A percentile compares a stretch with the other conserved stretches of the same genome.
phyloP scores from a whole-genome alignment of 1,139 yeast species.

The Yamadazyma dushanensis region DNA sequence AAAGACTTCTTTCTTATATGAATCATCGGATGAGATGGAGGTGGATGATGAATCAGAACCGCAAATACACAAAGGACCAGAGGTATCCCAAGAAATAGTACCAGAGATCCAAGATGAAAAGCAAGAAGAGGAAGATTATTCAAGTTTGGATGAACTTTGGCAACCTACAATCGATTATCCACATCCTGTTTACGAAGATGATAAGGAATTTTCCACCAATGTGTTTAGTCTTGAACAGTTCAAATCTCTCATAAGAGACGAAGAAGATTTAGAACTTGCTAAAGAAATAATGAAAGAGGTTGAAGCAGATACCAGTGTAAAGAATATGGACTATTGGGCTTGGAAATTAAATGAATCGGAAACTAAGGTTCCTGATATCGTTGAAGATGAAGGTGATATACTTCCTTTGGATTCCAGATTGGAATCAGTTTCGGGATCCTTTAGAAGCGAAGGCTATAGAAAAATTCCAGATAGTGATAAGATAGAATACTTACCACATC shows the following conservation, averaged over 20 bases:
- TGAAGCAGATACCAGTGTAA: conserved; percentile 27
- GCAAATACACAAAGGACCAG: background rate
- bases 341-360: conserved; percentile 54
- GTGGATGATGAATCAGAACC: conserved; percentile 7
- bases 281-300: conserved; percentile 39
- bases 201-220: conserved; percentile 21
- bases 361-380: conserved; percentile 21
- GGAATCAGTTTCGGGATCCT: conserved; percentile 57
- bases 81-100: conserved; percentile 6
- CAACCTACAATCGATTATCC: conserved; percentile 49
- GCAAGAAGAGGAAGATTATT: conserved; percentile 16
- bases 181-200: conserved; percentile 51
- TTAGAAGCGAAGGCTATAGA: conserved; percentile 71
- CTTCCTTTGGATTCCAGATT: conserved; percentile 34
- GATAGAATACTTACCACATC: conserved; percentile 75
- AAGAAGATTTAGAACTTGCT: conserved; percentile 66
- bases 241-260: conserved; percentile 62
- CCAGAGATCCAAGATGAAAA: conserved; percentile 11
- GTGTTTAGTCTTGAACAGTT: conserved; percentile 49
- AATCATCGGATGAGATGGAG: conserved; percentile 30
- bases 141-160: conserved; percentile 35
- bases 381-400: conserved; percentile 24
- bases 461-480: conserved; percentile 76
- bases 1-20: conserved; percentile 28
- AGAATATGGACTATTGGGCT: conserved; percentile 60